phyloP scores from a whole-genome alignment of 306 rosid species.

The Quercus suber region DNA sequence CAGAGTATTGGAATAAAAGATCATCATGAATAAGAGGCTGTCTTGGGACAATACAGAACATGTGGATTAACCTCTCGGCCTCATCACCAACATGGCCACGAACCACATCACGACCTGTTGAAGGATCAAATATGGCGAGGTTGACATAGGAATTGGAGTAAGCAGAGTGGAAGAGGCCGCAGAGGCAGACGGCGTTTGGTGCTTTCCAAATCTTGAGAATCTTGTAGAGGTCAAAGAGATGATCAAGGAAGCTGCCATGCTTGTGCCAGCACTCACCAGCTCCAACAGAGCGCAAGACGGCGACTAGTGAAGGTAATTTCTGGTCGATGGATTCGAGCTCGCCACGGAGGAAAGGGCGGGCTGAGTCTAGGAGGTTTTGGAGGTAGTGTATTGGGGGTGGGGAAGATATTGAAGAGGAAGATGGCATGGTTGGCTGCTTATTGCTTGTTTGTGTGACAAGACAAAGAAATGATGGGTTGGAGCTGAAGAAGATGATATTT shows the following conservation, averaged over 20 bases:
- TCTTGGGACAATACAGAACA: constrained; percentile 77
- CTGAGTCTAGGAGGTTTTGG: constrained; percentile 41
- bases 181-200: constrained; percentile 52
- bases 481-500: too few species aligned
- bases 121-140: constrained; percentile 85
- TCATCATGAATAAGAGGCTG: constrained; percentile 76
- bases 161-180: constrained; percentile 92
- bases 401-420: constrained; percentile 4
- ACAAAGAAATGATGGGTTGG: too few species aligned
- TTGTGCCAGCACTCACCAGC: constrained; percentile 98
- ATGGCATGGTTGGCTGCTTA: constrained; percentile 9
- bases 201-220: constrained; percentile 76
- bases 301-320: constrained; percentile 47
- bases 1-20: constrained; percentile 66
- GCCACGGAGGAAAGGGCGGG: constrained; percentile 78
- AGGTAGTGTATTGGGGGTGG: constrained; percentile 1
- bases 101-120: constrained; percentile 68
- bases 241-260: constrained; percentile 85
- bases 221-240: constrained; percentile 59
- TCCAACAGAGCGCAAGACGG: constrained; percentile 61
- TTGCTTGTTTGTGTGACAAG: too few species aligned
- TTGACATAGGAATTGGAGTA: constrained; percentile 92
- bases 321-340: constrained; percentile 53
- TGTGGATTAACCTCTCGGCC: constrained; percentile 65
- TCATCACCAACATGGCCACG: constrained; percentile 53